Conservation (phyloP, 78 protist species). For the Parvularia atlantis region DNA sequence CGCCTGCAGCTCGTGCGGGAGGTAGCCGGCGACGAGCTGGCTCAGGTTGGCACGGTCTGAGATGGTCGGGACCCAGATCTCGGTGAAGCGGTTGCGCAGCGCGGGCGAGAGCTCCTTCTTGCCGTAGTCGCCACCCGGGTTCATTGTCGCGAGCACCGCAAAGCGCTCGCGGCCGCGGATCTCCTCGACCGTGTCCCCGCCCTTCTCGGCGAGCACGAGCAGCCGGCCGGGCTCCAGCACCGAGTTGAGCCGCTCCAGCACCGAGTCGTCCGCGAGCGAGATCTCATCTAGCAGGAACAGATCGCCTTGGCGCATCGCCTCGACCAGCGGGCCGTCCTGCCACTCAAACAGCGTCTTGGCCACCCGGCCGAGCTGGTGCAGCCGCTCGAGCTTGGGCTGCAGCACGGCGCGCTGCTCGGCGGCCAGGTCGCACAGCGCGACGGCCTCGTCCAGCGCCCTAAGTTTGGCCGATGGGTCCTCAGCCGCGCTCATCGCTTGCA, state of each 20-base stretch:
- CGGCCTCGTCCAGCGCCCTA: too few relatives aligned
- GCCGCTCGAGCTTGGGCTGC: too few relatives aligned
- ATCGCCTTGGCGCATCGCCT: conserved; percentile 86
- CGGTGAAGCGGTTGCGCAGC: conserved; percentile 86
- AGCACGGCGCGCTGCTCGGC: too few relatives aligned
- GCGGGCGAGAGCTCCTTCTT: conserved; percentile 99
- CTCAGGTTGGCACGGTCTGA: conserved; percentile 39
- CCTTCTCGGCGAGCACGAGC: conserved; percentile 81
- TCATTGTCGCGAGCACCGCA: conserved; percentile 96
- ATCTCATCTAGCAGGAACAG: conserved; percentile 92
- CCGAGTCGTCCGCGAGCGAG: conserved; percentile 98
- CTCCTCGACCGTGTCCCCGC: conserved; percentile 12
- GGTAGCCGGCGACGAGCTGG: conserved; percentile 20
- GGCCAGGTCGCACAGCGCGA: too few relatives aligned
- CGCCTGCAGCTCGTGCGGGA: not conserved
- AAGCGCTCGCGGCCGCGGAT: conserved; percentile 54
- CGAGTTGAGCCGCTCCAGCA: conserved; percentile 96
- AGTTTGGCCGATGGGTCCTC: too few relatives aligned
- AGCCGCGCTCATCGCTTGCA: too few relatives aligned
- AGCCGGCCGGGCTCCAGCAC: conserved; percentile 91
- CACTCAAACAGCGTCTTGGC: conserved; percentile 78
- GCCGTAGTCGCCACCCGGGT: conserved; percentile 99
- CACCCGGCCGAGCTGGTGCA: not conserved
- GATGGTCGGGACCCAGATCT: conserved; percentile 85
- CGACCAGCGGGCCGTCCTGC: conserved; percentile 96